These are phyloP conservation scores for Colletotrichum sp. DNA, from an alignment of 2,329 filamentous ascomycete genomes.

Conservation along the genomic window DNA sequence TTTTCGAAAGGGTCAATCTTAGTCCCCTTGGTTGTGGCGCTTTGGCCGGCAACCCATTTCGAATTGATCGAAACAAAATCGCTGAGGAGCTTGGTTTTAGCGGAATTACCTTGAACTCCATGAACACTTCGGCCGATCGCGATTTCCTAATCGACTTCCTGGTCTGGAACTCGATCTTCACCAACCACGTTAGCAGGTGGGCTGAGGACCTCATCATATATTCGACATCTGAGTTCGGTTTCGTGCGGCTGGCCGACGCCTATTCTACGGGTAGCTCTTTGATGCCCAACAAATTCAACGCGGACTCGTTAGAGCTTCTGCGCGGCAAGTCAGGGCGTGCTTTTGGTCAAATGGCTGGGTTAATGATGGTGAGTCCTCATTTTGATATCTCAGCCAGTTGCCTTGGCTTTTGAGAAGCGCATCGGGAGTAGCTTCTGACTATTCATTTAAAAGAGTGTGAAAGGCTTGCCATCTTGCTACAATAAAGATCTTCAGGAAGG, in stretches of 20 bases:
- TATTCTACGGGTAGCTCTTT: slow-evolving; percentile 27
- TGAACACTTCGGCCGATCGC: slow-evolving; percentile 72
- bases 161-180: slow-evolving; percentile 72
- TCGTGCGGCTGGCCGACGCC: slow-evolving; percentile 24
- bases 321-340: slow-evolving; percentile 38
- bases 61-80: slow-evolving; percentile 34
- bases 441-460: slow-evolving; percentile 43
- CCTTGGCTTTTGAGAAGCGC: slow-evolving; percentile 15
- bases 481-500: slow-evolving; percentile 82
- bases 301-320: slow-evolving; percentile 27
- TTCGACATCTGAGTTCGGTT: slow-evolving; percentile 27
- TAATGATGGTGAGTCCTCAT: slow-evolving; percentile 59
- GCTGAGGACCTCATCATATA: slow-evolving; percentile 74
- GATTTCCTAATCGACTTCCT: slow-evolving; percentile 77
- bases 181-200: slow-evolving; percentile 75
- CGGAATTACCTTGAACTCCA: slow-evolving; percentile 70
- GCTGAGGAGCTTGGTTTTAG: slow-evolving; percentile 73
- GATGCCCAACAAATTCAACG: slow-evolving; percentile 27
- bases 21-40: slow-evolving; percentile 27
- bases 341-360: slow-evolving; percentile 54
- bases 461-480: slow-evolving; percentile 73
- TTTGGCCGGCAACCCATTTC: slow-evolving; percentile 31
- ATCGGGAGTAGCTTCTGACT: slow-evolving; percentile 33
- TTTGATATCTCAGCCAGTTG: slow-evolving; percentile 26
- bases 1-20: slow-evolving; percentile 26